Percentiles rank a stretch among this genome's conserved stretches.
Conservation (phyloP, 768 basidiomycete species). For the Termitomyces sp. region DNA sequence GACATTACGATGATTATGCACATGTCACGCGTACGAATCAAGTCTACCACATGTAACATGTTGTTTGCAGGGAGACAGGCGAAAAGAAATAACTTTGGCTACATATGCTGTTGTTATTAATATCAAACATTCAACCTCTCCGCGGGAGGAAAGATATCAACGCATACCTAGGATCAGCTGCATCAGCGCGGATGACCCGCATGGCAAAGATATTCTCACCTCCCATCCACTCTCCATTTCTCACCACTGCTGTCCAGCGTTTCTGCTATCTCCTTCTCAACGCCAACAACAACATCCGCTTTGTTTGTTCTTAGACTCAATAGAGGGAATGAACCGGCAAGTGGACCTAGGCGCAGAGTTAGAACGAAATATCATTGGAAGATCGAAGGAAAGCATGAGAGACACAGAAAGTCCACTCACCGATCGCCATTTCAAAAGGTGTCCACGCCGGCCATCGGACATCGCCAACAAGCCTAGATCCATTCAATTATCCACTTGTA, state of each 20-base stretch:
- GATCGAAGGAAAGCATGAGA: background rate
- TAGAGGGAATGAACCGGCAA: conserved; percentile 75
- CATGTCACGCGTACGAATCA: background rate
- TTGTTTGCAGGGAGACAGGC: background rate
- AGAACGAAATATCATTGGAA: too few species aligned
- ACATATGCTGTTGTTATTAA: background rate
- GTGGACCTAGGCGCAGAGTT: conserved; percentile 40
- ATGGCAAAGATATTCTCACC: conserved; percentile 39
- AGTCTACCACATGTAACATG: background rate
- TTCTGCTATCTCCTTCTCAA: conserved; percentile 64
- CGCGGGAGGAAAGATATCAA: conserved; percentile 21
- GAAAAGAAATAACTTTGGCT: background rate
- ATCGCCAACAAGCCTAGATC: conserved; percentile 76
- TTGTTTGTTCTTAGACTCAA: conserved; percentile 91
- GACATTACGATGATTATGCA: background rate
- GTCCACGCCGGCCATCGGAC: conserved; percentile 83
- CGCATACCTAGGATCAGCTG: conserved; percentile 37
- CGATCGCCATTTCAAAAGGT: conserved; percentile 67
- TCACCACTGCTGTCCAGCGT: conserved; percentile 57
- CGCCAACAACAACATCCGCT: conserved; percentile 88
- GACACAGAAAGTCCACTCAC: conserved; percentile 28
- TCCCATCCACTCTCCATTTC: conserved; percentile 78
- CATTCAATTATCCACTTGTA: background rate
- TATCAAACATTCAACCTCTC: background rate
- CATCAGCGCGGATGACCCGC: background rate